These are phyloP conservation scores for Raphanus hybrid DNA, from an alignment of 441 rosid genomes.

Conservation along the genomic window DNA sequence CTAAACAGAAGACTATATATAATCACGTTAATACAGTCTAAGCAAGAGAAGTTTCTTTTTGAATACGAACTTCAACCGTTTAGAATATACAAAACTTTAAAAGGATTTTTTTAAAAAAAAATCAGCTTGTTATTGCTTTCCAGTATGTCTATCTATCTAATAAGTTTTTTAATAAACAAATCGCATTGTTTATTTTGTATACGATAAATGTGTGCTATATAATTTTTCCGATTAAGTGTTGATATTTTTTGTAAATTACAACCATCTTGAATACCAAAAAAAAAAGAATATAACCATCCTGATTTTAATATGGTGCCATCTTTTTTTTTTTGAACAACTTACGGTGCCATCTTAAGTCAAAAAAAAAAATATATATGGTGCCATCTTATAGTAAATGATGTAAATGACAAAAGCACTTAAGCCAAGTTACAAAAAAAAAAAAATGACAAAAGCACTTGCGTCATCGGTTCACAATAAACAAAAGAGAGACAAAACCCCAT, in stretches of 20 bases:
- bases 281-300: too few relatives aligned
- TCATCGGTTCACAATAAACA: conserved; percentile 1
- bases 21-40: background rate
- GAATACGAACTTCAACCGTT: background rate
- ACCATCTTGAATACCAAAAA: too few relatives aligned
- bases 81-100: background rate
- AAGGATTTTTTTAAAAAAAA: background rate
- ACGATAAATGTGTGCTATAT: background rate
- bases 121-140: background rate
- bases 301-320: too few relatives aligned
- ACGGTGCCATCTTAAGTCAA: too few relatives aligned
- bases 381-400: background rate
- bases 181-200: background rate
- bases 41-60: background rate
- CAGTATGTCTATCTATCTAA: background rate
- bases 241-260: too few relatives aligned
- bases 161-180: background rate
- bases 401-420: too few relatives aligned
- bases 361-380: too few relatives aligned
- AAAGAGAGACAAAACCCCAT: background rate
- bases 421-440: too few relatives aligned
- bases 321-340: too few relatives aligned
- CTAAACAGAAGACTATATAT: background rate
- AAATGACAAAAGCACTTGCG: conserved; percentile 13
- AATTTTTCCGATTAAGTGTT: background rate